Evolutionary conservation across 257 asterid species (phyloP).

Genomic region (Salvia rosmarinus): DNA sequence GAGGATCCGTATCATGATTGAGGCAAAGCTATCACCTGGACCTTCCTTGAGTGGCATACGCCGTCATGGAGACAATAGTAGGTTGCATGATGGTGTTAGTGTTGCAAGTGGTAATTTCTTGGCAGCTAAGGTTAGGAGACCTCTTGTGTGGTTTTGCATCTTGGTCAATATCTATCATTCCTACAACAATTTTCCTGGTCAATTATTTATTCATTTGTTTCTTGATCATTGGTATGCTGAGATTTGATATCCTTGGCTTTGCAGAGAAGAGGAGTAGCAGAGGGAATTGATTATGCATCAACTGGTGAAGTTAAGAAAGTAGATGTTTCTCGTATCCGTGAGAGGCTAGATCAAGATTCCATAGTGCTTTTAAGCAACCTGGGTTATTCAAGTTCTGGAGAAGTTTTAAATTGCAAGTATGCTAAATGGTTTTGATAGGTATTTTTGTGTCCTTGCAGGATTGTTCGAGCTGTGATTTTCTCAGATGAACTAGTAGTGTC

Average conservation of each 20-base stretch:
- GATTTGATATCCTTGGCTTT: conserved; percentile 34
- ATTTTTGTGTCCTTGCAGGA: conserved; percentile 54
- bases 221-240: conserved; percentile 4
- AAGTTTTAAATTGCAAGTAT: conserved; percentile 99
- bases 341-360: conserved; percentile 84
- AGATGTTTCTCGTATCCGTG: conserved; percentile 80
- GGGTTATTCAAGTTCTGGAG: conserved; percentile 96
- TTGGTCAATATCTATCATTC: background rate
- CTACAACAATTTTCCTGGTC: background rate
- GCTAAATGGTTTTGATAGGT: conserved; percentile 69
- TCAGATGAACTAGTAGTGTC: conserved; percentile 27
- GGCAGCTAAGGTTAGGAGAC: conserved; percentile 76
- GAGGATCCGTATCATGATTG: conserved; percentile 71
- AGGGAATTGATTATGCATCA: conserved; percentile 83
- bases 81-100: conserved; percentile 76
- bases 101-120: conserved; percentile 91
- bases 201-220: background rate
- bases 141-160: conserved; percentile 1
- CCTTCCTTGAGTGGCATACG: conserved; percentile 87
- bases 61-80: conserved; percentile 86
- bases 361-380: conserved; percentile 85
- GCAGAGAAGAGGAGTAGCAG: conserved; percentile 98
- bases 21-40: conserved; percentile 91
- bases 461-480: conserved; percentile 29
- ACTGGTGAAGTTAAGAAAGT: conserved; percentile 99